Base-by-base conservation (phyloP, 352 stramenopile genomes). In the Elongisporangium prolatum region DNA sequence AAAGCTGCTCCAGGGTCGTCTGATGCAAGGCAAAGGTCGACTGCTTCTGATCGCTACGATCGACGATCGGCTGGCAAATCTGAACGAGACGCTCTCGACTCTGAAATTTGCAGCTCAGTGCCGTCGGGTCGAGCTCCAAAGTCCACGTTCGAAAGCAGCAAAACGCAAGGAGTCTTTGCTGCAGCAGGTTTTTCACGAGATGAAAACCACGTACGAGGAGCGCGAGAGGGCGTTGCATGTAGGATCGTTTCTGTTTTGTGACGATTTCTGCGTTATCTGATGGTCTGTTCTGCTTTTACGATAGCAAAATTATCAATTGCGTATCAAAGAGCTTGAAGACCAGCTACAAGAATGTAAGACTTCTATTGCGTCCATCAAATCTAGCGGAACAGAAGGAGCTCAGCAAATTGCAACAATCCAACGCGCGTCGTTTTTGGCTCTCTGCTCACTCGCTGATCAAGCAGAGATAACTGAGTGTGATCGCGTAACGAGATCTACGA, bases 41-140 rank as follows among this genome's bases (percentile, higher is more conserved):
- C 60, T 88, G 10, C 48, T 91, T 7, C 54, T 91, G 16, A 82
- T 91, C 49, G 79, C 79, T 22, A 89, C 82, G 17, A 68, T 89
- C 22, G 79, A 89, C 25, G 74, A 85, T 51, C 74, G 72, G 21
- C 51, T 70, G 0, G 59, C 60, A 17, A 85, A 89, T 61, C 60
- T 89, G 2, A 69, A 65, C 0, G 82, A 91, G 67, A 91, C 77
- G 21, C 59, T 89, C 8, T 88, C 74, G 18, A 91, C 82, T 17
- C 72, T 91, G 17, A 91, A 91, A 50, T 91, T 91, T 58, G 79
- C 82, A n/a, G 53, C 74, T 1, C 77, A 88, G 60, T 89, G 82
- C 51, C 75, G 78, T 10, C 70, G 76, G 17, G 77, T 89, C 10
- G 73, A 86, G 48, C 61, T 86, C n/a, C 68, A 72, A 25, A 60